Conservation (phyloP, 1,284 basidiomycete species). For the Cutaneotrichosporon sp. region DNA sequence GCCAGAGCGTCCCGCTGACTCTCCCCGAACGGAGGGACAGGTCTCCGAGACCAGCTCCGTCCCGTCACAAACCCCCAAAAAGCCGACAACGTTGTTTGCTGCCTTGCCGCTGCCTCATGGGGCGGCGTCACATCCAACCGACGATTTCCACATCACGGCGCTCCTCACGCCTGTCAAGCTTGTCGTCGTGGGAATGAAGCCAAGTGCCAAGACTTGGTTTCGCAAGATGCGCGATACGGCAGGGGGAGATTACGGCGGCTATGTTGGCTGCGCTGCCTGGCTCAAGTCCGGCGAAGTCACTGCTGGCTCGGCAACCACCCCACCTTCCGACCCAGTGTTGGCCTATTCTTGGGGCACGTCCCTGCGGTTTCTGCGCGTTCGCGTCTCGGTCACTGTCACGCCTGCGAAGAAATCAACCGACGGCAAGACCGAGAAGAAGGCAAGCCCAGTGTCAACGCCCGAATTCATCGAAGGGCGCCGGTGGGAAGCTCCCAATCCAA, state of each 20-base stretch:
- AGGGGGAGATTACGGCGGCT: slow-evolving; percentile 49
- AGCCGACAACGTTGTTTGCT: slow-evolving; percentile 63
- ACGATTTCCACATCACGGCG: slow-evolving; percentile 77
- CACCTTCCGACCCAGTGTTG: slow-evolving; percentile 57
- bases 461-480: slow-evolving; percentile 43
- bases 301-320: slow-evolving; percentile 1
- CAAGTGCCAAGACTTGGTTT: slow-evolving; percentile 88
- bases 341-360: slow-evolving; percentile 76
- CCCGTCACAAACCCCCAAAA: slow-evolving; percentile 44
- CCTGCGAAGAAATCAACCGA: neutral
- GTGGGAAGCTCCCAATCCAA: slow-evolving; percentile 40
- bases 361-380: slow-evolving; percentile 61
- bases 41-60: slow-evolving; percentile 14
- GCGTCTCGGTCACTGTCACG: slow-evolving; percentile 27
- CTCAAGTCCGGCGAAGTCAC: slow-evolving; percentile 53
- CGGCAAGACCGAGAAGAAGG: slow-evolving; percentile 4
- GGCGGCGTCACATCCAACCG: slow-evolving; percentile 66
- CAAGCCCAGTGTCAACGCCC: slow-evolving; percentile 23
- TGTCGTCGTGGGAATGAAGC: slow-evolving; percentile 88
- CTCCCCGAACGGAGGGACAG: neutral
- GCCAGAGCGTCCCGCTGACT: neutral
- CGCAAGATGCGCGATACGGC: slow-evolving; percentile 61
- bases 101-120: slow-evolving; percentile 82
- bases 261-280: slow-evolving; percentile 69
- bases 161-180: slow-evolving; percentile 85